Base-by-base conservation (phyloP, 2,329 filamentous ascomycete genomes). In the Capronia epimyces region DNA sequence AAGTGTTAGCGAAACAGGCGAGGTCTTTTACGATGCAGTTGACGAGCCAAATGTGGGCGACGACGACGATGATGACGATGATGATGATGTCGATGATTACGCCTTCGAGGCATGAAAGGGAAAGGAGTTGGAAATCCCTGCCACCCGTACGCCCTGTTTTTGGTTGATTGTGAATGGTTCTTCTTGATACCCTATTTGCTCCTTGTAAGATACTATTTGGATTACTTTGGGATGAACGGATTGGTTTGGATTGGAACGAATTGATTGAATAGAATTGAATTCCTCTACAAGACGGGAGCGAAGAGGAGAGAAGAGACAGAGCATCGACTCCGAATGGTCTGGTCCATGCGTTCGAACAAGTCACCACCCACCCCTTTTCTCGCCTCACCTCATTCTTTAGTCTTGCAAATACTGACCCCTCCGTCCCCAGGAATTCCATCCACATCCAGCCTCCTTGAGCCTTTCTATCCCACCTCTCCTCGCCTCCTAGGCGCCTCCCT, bases 61-160 rank as follows among this genome's bases (percentile, higher is more conserved):
- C n/a, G 46, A 57, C 10, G 44, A 52, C 8, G 29, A 27, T 20
- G 18, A 16, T n/a, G 24, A 40, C 22, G 55, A 53, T 49, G 52
- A 46, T 39, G 52, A 52, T 9, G 29, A 52, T 8, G 22, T 39
- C 16, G 8, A 18, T 12, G 43, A 20, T 9, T 34, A 20, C n/a
- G 7, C 22, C 21, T n/a, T n/a, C n/a, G n/a, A n/a, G 3, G 40
- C 5, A 9, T 43, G 21, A 32, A 12, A 32, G 7, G 29, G 12
- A 32, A 10, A 9, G n/a, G n/a, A n/a, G 29, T 32, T 32, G 29
- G 29, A 32, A 9, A 32, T 12, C 12, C 24, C 24, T 27, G 24
- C 5, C 5, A 10, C 24, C 24, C 5, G 5, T 27, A 5, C 5
- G 24, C 5, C 10, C 24, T n/a, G 24, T 27, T 27, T 5, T 5